phyloP scores from a whole-genome alignment of 1,284 basidiomycete species.

The Ustilago curta region DNA sequence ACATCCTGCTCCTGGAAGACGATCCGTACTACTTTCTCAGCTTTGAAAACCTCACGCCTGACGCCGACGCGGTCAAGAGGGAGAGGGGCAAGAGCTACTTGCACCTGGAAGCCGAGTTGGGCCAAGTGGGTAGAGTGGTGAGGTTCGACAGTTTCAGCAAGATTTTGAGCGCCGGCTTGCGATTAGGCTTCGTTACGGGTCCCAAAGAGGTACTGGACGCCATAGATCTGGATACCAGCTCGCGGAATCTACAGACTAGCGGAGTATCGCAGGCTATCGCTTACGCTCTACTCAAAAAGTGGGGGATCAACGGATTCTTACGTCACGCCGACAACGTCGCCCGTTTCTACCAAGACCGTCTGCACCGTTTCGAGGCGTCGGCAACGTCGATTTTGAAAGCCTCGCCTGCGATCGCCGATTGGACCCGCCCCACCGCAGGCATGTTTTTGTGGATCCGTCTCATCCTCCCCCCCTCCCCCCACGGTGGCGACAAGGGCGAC shows the following conservation, averaged over 20 bases:
- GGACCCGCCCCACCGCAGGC: slow-evolving; percentile 86
- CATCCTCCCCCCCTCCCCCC: slow-evolving; percentile 53
- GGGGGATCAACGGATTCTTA: slow-evolving; percentile 79
- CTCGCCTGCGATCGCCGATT: slow-evolving; percentile 69
- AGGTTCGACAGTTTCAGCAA: slow-evolving; percentile 76
- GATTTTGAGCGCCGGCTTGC: slow-evolving; percentile 69
- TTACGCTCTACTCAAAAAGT: slow-evolving; percentile 78
- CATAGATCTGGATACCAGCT: slow-evolving; percentile 79
- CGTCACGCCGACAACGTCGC: slow-evolving; percentile 78
- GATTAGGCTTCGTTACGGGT: slow-evolving; percentile 83
- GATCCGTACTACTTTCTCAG: slow-evolving; percentile 64
- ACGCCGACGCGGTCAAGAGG: slow-evolving; percentile 52
- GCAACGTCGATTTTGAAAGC: slow-evolving; percentile 21
- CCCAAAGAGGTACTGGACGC: slow-evolving; percentile 79
- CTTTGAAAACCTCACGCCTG: slow-evolving; percentile 51
- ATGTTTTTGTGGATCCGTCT: slow-evolving; percentile 70
- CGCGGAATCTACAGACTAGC: slow-evolving; percentile 81
- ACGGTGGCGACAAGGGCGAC: slow-evolving; percentile 72
- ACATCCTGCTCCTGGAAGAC: slow-evolving; percentile 58
- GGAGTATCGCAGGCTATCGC: slow-evolving; percentile 82
- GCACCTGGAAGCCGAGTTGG: slow-evolving; percentile 51
- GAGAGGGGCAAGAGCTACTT: slow-evolving; percentile 61
- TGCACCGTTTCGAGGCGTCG: slow-evolving; percentile 34
- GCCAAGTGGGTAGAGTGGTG: slow-evolving; percentile 59
- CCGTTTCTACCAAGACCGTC: slow-evolving; percentile 76